A percentile compares a stretch with the other conserved stretches of the same genome.
These are phyloP conservation scores for Xerocomellus amylosporus DNA, from an alignment of 768 basidiomycete genomes.

Conservation along the genomic window DNA sequence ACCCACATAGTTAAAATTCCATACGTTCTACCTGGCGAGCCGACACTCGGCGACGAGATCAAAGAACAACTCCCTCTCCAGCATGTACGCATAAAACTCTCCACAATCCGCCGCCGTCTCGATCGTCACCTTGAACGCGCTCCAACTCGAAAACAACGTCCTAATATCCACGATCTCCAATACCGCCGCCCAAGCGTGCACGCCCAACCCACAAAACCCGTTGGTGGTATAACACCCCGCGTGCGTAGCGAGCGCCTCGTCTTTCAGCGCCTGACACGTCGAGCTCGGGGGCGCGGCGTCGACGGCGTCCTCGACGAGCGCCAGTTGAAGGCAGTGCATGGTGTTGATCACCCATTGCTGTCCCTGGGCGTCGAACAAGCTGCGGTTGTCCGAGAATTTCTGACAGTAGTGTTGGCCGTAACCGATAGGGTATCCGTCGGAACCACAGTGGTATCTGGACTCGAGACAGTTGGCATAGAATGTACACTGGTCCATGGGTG, in stretches of 20 bases:
- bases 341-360: slow-evolving; percentile 44
- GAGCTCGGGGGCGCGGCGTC: slow-evolving; percentile 13
- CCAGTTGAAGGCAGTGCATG: slow-evolving; percentile 46
- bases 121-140: slow-evolving; percentile 10
- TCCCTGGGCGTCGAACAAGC: slow-evolving; percentile 32
- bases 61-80: slow-evolving; percentile 8
- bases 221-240: slow-evolving; percentile 39
- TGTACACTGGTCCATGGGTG: slow-evolving; percentile 38
- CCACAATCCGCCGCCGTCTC: slow-evolving; percentile 10
- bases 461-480: slow-evolving; percentile 49
- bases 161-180: too few relatives aligned
- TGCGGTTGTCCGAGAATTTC: slow-evolving; percentile 34
- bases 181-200: slow-evolving; percentile 37
- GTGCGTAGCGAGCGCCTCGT: slow-evolving; percentile 42
- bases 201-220: slow-evolving; percentile 41
- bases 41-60: too few relatives aligned
- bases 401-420: slow-evolving; percentile 42
- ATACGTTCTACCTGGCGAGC: too few relatives aligned
- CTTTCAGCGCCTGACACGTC: slow-evolving; percentile 35
- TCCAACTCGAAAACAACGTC: slow-evolving; percentile 17
- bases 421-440: slow-evolving; percentile 41
- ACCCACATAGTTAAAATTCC: too few relatives aligned
- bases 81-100: slow-evolving; percentile 14
- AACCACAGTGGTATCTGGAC: slow-evolving; percentile 43
- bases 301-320: slow-evolving; percentile 37